Base-by-base conservation (phyloP, 495 filamentous ascomycete species). In the Talaromyces liani region DNA sequence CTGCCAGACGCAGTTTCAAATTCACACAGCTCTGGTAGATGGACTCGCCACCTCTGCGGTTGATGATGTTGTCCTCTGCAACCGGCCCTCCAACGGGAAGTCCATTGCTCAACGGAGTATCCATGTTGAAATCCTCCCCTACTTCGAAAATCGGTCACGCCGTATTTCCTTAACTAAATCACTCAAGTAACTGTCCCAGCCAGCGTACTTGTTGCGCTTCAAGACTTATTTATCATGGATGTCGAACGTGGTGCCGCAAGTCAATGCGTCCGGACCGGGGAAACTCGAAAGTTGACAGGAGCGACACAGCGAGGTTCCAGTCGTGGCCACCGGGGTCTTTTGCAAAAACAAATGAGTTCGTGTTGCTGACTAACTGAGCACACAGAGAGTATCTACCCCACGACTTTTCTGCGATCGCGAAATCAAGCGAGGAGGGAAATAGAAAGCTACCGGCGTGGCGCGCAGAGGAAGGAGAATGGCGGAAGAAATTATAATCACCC, bases 11-110 rank as follows among this genome's bases (percentile, higher is more conserved):
- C 73, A 86, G 84, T 73, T 88, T 88, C 56, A 98, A 78, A 63
- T 87, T 85, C 62, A 94, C 82, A 74, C 95, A 97, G 72, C 93
- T 96, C 75, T 98, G 94, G 70, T 95, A 98, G 33, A 98, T 86
- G 22, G 92, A 96, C 66, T 91, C 89, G 71, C 94, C 93, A 73
- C 92, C 95, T 64, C 85, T 87, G 70, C 90, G 88, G 75, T 98
- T 98, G 79, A 98, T 95, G 75, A 98, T 95, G 72, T 93, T 96
- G 73, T 90, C 83, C 68, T 88, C 88, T 39, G 90, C 86, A 63
- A 92, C 83, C 54, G 83, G 85, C 59, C 82, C 85, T 65, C 82
- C 83, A 65, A 92, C 82, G 51, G 83, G 85, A 58, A 81, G 84
- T 66, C 82, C 83, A 65, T 79, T 80, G 27, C 41, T 49, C 41